Evolutionary conservation across 78 protist genomes (phyloP).

Genomic region (Acrasis kona): DNA sequence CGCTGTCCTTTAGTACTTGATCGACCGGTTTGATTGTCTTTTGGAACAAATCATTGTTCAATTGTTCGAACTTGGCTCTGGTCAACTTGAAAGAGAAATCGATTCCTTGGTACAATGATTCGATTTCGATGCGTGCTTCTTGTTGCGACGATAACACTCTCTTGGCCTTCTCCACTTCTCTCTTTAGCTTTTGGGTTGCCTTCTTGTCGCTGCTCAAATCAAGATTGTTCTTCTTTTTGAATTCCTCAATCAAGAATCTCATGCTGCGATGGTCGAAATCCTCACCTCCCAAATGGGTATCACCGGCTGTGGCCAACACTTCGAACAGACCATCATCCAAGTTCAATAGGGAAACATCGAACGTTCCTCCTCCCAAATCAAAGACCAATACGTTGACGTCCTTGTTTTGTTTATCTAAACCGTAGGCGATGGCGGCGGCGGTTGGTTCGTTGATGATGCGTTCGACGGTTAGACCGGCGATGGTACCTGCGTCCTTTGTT

Average conservation of each 20-base stretch:
- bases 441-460: too few species aligned
- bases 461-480: slow-evolving; percentile 81
- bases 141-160: slow-evolving; percentile 76
- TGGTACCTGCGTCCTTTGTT: too few species aligned
- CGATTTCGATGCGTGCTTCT: slow-evolving; percentile 89
- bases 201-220: slow-evolving; percentile 67
- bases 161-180: slow-evolving; percentile 94
- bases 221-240: slow-evolving; percentile 80
- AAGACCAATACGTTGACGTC: slow-evolving; percentile 92
- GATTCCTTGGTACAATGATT: slow-evolving; percentile 86
- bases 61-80: slow-evolving; percentile 98
- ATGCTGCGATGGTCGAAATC: slow-evolving; percentile 96
- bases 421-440: slow-evolving; percentile 92
- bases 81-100: slow-evolving; percentile 94
- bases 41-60: slow-evolving; percentile 92
- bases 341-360: slow-evolving; percentile 95
- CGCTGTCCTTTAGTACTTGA: slow-evolving; percentile 86
- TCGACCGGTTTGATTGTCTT: slow-evolving; percentile 86
- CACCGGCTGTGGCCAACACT: slow-evolving; percentile 98
- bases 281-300: slow-evolving; percentile 99
- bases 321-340: slow-evolving; percentile 96
- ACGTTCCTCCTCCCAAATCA: slow-evolving; percentile 99
- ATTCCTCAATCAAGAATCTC: slow-evolving; percentile 63
- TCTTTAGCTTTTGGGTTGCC: slow-evolving; percentile 81
- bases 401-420: slow-evolving; percentile 68